Evolutionary conservation across 169 alveolate genomes (phyloP), one percentile per base, ranked within the genome.

Genomic region (Plasmodium falciparum): DNA sequence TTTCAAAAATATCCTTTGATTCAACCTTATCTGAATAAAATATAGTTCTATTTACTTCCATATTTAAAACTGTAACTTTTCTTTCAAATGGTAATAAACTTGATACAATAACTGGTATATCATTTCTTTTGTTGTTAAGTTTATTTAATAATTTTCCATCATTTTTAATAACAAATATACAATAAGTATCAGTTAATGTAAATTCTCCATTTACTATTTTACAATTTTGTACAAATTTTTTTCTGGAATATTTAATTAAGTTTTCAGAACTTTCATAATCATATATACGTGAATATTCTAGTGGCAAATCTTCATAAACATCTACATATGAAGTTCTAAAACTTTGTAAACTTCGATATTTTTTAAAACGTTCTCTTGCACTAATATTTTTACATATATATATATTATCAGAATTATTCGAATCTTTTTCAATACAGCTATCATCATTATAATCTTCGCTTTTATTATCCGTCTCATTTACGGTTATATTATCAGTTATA

Each of bases 251-350:
- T 89, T 92, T 88, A 43, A 78, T 88, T 78, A 93, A 88, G 52
- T 92, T 94, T 88, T 95, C 85, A 45, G 86, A 95, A 72, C 96
- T 95, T 93, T 97, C 97, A 89, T 97, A 97, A 71, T 96, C 97
- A 74, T 96, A 96, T 66, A 98, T 93, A 58, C 96, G 94, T 26
- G 97, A 93, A 72, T 97, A 97, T 49, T 95, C 97, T 52, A 91
- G 75, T 12, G 99, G 99, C 20, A 98, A 93, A 61, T 97, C 97
- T 66, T 96, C 98, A 74, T 94, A 96, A n/a, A 98, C 98, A 89
- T 97, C 98, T 98, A 98, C 97, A 49, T 94, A 95, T 50, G 98
- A 96, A 29, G 96, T 95, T 74, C 95, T 96, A 67, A 98, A 94
- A 80, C 97, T 95, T 61, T 95, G 96, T 39, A 98, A 86, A 17